Percentiles rank a stretch among this genome's conserved stretches.
Evolutionary conservation across 2,329 filamentous ascomycete genomes (phyloP).

Genomic region (Aspergillus aculeatus): DNA sequence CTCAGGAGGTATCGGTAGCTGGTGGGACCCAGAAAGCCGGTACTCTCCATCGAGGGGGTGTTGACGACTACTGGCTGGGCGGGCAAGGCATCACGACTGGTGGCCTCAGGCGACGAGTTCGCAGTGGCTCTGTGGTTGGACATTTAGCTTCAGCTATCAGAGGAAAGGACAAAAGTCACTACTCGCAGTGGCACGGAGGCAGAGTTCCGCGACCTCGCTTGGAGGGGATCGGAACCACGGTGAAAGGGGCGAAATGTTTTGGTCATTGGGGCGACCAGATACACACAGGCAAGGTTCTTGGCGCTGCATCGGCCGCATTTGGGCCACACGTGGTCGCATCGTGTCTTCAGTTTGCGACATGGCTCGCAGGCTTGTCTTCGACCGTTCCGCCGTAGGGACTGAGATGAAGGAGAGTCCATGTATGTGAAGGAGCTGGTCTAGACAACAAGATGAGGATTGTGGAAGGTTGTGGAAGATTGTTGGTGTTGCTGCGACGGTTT

Average conservation of each 20-base stretch:
- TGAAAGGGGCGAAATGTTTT: background rate
- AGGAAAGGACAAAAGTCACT: background rate
- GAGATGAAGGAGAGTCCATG: background rate
- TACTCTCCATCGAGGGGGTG: background rate
- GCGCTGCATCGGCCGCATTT: slow-evolving; percentile 2
- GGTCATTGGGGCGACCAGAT: background rate
- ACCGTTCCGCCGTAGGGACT: background rate
- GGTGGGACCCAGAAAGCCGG: slow-evolving; percentile 4
- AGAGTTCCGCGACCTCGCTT: background rate
- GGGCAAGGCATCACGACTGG: background rate
- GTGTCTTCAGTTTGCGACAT: slow-evolving; percentile 3
- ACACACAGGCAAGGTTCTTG: background rate
- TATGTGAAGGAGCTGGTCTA: background rate
- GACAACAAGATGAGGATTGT: too few relatives aligned
- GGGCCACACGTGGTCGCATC: slow-evolving; percentile 2
- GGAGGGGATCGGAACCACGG: background rate
- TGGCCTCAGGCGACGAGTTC: background rate
- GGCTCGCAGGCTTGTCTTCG: slow-evolving; percentile 3
- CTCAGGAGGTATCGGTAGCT: slow-evolving; percentile 2
- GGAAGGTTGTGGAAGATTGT: too few relatives aligned
- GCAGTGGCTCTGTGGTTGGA: background rate
- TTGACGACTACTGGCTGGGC: slow-evolving; percentile 1
- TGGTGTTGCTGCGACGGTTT: too few relatives aligned
- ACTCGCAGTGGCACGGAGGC: too few relatives aligned
- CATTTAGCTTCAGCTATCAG: background rate